phyloP scores from a whole-genome alignment of 169 alveolate species.

The Toxoplasma gondii region DNA sequence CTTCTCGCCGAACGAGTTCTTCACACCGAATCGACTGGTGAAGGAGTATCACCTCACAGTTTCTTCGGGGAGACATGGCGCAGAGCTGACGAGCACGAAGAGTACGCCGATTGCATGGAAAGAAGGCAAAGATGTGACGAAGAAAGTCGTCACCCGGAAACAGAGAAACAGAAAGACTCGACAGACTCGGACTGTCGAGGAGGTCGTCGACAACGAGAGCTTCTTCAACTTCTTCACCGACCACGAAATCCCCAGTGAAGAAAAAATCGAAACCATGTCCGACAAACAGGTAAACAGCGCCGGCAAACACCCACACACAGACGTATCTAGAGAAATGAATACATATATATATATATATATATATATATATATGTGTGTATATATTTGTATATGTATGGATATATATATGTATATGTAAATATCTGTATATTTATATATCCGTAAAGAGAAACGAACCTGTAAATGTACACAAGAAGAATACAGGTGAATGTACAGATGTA shows the following conservation, averaged over 20 bases:
- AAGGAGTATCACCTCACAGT: constrained; percentile 67
- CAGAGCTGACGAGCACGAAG: constrained; percentile 50
- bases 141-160: constrained; percentile 40
- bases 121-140: constrained; percentile 66
- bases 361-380: not conserved
- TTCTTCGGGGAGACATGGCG: not conserved
- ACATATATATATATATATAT: not conserved
- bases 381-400: too few relatives aligned
- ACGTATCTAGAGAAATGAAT: not conserved
- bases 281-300: constrained; percentile 34
- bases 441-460: too few relatives aligned
- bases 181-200: constrained; percentile 36
- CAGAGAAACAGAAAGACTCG: constrained; percentile 53
- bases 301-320: not conserved
- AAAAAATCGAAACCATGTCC: constrained; percentile 36
- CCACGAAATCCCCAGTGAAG: constrained; percentile 59
- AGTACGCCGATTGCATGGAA: constrained; percentile 61
- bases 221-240: constrained; percentile 61
- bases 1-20: constrained; percentile 73
- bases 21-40: constrained; percentile 64
- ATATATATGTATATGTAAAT: too few relatives aligned
- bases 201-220: constrained; percentile 38
- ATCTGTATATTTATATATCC: not conserved
- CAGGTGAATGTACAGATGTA: too few relatives aligned
- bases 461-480: too few relatives aligned